Conservation (phyloP, 495 filamentous ascomycete genomes). For the Lophiotrema nucula region DNA sequence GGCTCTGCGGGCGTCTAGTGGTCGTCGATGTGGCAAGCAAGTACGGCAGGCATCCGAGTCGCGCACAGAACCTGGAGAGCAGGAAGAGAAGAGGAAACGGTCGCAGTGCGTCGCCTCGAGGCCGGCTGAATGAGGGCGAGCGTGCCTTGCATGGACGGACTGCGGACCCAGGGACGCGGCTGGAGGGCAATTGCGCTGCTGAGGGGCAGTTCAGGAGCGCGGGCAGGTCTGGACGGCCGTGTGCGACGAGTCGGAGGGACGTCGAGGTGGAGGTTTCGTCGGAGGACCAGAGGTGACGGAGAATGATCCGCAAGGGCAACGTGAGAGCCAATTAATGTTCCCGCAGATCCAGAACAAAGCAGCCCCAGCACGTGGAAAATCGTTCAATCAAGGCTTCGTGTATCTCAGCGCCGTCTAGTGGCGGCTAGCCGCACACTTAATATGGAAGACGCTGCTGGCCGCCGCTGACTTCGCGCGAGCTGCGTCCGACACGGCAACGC, state of each 20-base stretch:
- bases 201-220: conserved; percentile 4
- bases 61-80: conserved; percentile 13
- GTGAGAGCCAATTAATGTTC: conserved; percentile 16
- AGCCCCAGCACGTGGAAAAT: conserved; percentile 32
- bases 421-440: conserved; percentile 30
- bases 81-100: conserved; percentile 1
- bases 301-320: conserved; percentile 25
- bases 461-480: not conserved
- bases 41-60: conserved; percentile 13
- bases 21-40: conserved; percentile 6
- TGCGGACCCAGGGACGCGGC: conserved; percentile 20
- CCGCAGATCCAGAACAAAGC: conserved; percentile 12
- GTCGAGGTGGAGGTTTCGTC: conserved; percentile 16
- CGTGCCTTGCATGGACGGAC: conserved; percentile 37
- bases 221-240: conserved; percentile 20
- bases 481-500: not conserved
- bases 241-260: conserved; percentile 23
- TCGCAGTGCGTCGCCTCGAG: conserved; percentile 22
- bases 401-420: conserved; percentile 27
- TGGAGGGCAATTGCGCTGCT: conserved; percentile 19
- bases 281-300: conserved; percentile 11
- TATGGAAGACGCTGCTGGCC: conserved; percentile 8
- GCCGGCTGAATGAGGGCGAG: conserved; percentile 27
- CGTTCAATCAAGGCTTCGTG: conserved; percentile 34
- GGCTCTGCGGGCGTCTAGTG: not conserved